A percentile compares a stretch with the other conserved stretches of the same genome.
These are phyloP conservation scores for Candida chilensis DNA, from an alignment of 805 yeast genomes.

Conservation along the genomic window DNA sequence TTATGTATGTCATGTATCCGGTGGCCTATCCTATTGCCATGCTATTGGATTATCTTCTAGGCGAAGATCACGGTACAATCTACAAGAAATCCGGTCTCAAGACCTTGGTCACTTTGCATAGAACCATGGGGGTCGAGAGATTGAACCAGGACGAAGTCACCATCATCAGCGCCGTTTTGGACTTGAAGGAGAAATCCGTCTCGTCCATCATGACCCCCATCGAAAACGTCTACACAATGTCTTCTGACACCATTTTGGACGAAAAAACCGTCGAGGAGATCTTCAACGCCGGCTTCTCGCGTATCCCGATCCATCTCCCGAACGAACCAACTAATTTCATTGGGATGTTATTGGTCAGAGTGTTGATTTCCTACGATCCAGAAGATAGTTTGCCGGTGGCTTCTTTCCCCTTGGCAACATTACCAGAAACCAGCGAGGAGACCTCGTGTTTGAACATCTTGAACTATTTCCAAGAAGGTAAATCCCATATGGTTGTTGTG, in stretches of 20 bases:
- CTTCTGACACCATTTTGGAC: conserved; percentile 75
- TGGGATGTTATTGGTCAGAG: conserved; percentile 91
- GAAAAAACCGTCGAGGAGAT: conserved; percentile 82
- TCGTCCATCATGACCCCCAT: conserved; percentile 90
- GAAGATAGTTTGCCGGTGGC: conserved; percentile 92
- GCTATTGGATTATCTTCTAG: conserved; percentile 71
- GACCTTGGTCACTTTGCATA: conserved; percentile 86
- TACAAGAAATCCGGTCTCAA: conserved; percentile 90
- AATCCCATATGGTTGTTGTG: conserved; percentile 94
- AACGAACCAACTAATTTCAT: conserved; percentile 83
- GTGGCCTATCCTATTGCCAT: conserved; percentile 85
- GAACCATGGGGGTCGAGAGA: conserved; percentile 92
- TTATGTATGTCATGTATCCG: conserved; percentile 90
- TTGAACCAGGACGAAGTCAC: conserved; percentile 94
- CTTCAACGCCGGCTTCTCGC: conserved; percentile 86
- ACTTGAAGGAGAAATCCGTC: conserved; percentile 86
- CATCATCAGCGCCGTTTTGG: conserved; percentile 87
- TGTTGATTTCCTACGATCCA: conserved; percentile 90
- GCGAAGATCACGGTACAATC: conserved; percentile 94
- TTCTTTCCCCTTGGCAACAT: conserved; percentile 88
- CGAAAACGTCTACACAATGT: conserved; percentile 79
- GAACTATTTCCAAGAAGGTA: conserved; percentile 96
- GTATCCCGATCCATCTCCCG: conserved; percentile 91
- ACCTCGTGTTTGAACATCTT: conserved; percentile 91
- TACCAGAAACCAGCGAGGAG: conserved; percentile 88